Percentiles rank a stretch among this genome's conserved stretches.
These are phyloP conservation scores for Ascoidea rubescens DNA, from an alignment of 805 yeast species.

Conservation along the genomic window DNA sequence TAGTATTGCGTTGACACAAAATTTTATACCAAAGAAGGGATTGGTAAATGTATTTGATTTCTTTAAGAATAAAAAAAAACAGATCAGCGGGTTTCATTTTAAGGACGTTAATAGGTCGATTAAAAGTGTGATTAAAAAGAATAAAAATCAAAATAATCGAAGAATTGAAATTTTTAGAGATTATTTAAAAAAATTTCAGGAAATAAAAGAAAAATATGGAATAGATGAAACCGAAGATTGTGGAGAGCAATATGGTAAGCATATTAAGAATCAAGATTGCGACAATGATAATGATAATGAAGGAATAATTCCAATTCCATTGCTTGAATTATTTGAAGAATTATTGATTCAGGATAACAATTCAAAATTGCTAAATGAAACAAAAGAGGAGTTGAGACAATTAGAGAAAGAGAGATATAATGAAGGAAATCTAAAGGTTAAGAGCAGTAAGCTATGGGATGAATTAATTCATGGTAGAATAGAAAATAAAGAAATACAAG, in stretches of 20 bases:
- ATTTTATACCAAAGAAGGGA: constrained; percentile 62
- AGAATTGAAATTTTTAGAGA: constrained; percentile 14
- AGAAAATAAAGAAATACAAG: background rate
- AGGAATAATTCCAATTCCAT: constrained; percentile 33
- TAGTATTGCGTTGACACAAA: constrained; percentile 78
- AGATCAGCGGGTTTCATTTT: constrained; percentile 69
- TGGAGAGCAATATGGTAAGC: constrained; percentile 31
- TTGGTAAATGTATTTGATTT: constrained; percentile 52
- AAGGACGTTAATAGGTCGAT: constrained; percentile 30
- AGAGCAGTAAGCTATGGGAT: constrained; percentile 42
- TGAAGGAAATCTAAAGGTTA: constrained; percentile 15
- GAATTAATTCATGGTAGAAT: constrained; percentile 18
- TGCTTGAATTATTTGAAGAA: constrained; percentile 46
- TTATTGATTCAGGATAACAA: constrained; percentile 28
- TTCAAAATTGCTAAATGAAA: constrained; percentile 21
- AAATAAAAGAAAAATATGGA: constrained; percentile 8
- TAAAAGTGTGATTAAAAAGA: constrained; percentile 17
- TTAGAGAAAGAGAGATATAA: constrained; percentile 20
- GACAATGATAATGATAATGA: constrained; percentile 12
- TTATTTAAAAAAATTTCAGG: constrained; percentile 17
- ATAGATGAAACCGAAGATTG: constrained; percentile 40
- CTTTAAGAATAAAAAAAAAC: constrained; percentile 50
- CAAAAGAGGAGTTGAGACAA: constrained; percentile 20
- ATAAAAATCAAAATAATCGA: constrained; percentile 10
- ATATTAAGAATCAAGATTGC: constrained; percentile 1